phyloP scores from a whole-genome alignment of 1,139 yeast genomes.

The Pichia terricola region DNA sequence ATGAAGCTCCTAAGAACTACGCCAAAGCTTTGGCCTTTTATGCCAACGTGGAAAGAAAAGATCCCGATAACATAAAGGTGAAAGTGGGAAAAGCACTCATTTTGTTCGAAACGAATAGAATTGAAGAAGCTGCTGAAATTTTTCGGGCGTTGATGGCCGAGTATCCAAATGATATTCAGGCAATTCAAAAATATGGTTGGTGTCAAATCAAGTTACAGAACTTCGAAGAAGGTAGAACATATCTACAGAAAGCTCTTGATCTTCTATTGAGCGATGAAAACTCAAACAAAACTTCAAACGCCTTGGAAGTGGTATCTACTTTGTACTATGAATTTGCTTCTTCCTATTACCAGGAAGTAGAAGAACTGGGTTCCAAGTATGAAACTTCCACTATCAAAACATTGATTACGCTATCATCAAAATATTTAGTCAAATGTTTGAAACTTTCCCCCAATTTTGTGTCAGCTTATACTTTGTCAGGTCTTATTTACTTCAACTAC shows the following conservation, averaged over 20 bases:
- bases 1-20: conserved; percentile 85
- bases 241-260: conserved; percentile 18
- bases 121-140: conserved; percentile 45
- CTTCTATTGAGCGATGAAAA: conserved; percentile 2
- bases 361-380: neutral
- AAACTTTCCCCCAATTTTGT: conserved; percentile 58
- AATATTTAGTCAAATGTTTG: conserved; percentile 47
- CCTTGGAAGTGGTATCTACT: conserved; percentile 8
- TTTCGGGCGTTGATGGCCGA: conserved; percentile 33
- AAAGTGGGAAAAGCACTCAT: conserved; percentile 77
- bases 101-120: conserved; percentile 53
- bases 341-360: conserved; percentile 13
- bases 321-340: conserved; percentile 10
- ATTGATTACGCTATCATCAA: conserved; percentile 34
- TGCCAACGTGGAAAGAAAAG: conserved; percentile 45
- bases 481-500: conserved; percentile 52
- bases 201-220: conserved; percentile 52
- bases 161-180: conserved; percentile 49
- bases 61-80: conserved; percentile 45
- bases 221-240: conserved; percentile 43
- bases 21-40: conserved; percentile 65
- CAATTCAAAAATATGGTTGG: conserved; percentile 71
- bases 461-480: conserved; percentile 72
- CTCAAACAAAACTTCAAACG: neutral
- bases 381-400: neutral